Base-by-base conservation (phyloP, 495 filamentous ascomycete species). In the Aspergillus saccharolyticus region DNA sequence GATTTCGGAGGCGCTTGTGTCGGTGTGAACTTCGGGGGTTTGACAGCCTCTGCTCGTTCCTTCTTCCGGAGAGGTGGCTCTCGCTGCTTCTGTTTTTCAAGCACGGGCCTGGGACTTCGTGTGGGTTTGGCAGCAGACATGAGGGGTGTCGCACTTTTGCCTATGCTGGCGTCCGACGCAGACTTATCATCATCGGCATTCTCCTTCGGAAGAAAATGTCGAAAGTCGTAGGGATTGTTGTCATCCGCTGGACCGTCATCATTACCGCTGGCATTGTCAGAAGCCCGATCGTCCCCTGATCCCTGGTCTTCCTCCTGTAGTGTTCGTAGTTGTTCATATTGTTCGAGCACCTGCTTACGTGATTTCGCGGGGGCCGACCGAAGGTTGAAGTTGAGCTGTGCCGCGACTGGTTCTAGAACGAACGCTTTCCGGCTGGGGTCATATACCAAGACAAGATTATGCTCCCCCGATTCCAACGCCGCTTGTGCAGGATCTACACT, bases 341-440 rank as follows among this genome's bases (percentile, higher is more conserved):
- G 74, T 44, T 74, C 68, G 16, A 72, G 60, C 18, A 79, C 68
- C 55, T 74, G 71, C 45, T 74, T 74, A 52, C 74, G 67, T 24
- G 76, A 71, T 61, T 79, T 76, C 17, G 73, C 70, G 0, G 77
- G 77, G 15, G 78, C 76, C 28, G 78, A 75, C 20, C 72, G 71
- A 7, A 85, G 70, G 55, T 85, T 85, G 76, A 85, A 84, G 57
- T 80, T 80, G 58, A 82, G 71, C 22, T 76, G 74, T 21, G 73
- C 74, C 52, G 73, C 65, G 9, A 85, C 70, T 16, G 77, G 72
- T 56, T 83, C 79, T 20, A 84, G 66, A 8, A 79, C 77, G 47
- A 81, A 79, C 14, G 68, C 73, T 55, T 82, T 78, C 9, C 74
- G 73, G 2, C 66, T 62, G 3, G 76, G 66, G 57, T 85, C 78